Conservation (phyloP, 1,284 basidiomycete genomes). For the Trichosporon asahii region DNA sequence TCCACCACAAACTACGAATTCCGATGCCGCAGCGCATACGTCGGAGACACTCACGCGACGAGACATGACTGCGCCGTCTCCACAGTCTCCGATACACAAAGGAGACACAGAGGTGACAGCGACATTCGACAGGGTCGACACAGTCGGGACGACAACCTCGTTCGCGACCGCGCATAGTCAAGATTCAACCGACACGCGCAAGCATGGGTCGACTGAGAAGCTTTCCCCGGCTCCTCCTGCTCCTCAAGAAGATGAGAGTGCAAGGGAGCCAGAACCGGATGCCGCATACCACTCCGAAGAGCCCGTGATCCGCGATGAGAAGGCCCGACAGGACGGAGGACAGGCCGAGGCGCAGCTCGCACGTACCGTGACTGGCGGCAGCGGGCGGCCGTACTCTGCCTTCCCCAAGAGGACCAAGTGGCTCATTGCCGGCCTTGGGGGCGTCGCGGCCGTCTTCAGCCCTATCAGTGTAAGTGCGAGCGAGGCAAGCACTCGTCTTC, state of each 20-base stretch:
- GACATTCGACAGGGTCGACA: not conserved
- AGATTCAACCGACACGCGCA: not conserved
- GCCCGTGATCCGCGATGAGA: not conserved
- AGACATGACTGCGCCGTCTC: not conserved
- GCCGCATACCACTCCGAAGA: not conserved
- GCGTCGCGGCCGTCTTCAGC: conserved; percentile 36
- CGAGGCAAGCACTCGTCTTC: too few species aligned
- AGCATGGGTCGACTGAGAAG: not conserved
- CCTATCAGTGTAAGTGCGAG: conserved; percentile 24
- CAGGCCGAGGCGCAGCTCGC: not conserved
- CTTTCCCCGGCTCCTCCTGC: not conserved
- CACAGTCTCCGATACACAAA: too few species aligned
- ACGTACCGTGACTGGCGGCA: conserved; percentile 19
- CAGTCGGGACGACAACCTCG: not conserved
- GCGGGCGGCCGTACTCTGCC: conserved; percentile 36
- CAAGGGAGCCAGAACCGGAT: not conserved
- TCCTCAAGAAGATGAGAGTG: not conserved
- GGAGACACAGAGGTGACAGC: not conserved
- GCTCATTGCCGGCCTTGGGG: conserved; percentile 33
- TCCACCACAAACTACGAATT: not conserved
- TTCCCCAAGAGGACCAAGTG: conserved; percentile 37
- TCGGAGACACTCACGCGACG: not conserved
- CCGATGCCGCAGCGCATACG: not conserved
- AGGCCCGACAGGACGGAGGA: not conserved
- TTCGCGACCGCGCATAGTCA: not conserved